Evolutionary conservation across 176 grass and related monocot genomes (phyloP), one percentile per base, ranked within the genome.

Genomic region (Aechmea fasciata): DNA sequence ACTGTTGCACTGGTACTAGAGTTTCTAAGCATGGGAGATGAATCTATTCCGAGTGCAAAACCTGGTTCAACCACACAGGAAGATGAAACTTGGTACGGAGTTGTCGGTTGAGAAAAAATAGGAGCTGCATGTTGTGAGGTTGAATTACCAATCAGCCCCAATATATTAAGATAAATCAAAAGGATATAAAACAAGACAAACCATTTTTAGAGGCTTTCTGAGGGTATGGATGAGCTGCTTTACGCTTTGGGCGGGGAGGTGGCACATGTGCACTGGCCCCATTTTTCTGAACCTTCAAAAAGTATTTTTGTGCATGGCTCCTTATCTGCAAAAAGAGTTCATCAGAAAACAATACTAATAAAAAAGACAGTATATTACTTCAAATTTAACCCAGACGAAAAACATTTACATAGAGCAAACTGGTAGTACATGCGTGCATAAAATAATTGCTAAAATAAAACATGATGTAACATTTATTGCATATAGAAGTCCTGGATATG

Each of bases 221-320:
- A 64, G 94, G 94, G 80, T 99, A 99, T 50, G 94, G 94, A 85
- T 90, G 94, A 57, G 84, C 87, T 49, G 94, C 89, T 99, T 99
- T 99, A 63, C 94, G 89, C 80, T 99, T 99, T 57, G 94, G 94
- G 53, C 94, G 82, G 9, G 94, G 94, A 78, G 94, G 94, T 19
- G 94, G 94, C 17, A 99, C 84, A 83, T 99, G 94, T 48, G 90
- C 94, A 19, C 79, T 83, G 33, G 94, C 90, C 66, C 94, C 94
- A 81, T 85, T 99, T 79, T 99, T 99, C 80, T 99, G 94, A 81
- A 99, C 94, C 74, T 93, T 99, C 79, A 99, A 50, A 83, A 99
- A 93, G 49, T 99, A 99, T 65, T 99, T 99, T 69, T 99, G 94
- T 51, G 90, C 90, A 70, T 99, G 94, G 73, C 94, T 99, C 67